Evolutionary conservation across 306 rosid genomes (phyloP), one percentile per base, ranked within the genome.

Genomic region (Acacia confusa): DNA sequence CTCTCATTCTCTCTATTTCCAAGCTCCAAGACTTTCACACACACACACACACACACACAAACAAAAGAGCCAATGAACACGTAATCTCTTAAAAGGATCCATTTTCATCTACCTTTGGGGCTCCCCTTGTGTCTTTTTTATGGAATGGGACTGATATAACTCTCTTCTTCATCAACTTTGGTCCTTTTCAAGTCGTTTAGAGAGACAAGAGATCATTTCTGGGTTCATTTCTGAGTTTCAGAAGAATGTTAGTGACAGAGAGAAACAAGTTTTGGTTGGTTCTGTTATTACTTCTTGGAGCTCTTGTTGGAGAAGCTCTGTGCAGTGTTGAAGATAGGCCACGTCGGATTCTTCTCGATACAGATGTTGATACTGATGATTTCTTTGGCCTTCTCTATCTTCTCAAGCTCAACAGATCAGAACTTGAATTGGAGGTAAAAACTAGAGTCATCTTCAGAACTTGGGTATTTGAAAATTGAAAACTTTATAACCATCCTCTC

Each of bases 281-380:
- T 6, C 17, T 83, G 20, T 20, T 86, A n/a, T 75, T 91, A 61
- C 14, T 80, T 65, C 24, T 84, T 20, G 92, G 71, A 83, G 60
- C 74, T 30, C 17, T 32, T 17, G 5, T 86, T 75, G 88, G 88
- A 79, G 84, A 27, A 75, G 47, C 17, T 84, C 72, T 82, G 43
- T 77, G 43, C 52, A 50, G 70, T 4, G 90, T 75, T 24, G 88
- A 86, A 58, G 88, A 77, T 27, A 78, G 81, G 52, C 90, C 96
- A 50, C 92, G 82, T 41, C 87, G 98, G 84, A 89, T 95, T 95
- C 96, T 95, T 28, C 75, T 93, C 84, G 98, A 95, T 72, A 89
- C 99, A 0, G 99, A 95, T 72, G 92, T 92, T 19, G 97, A 95
- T 57, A 88, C 97, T 16, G 99, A 93, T 82, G 99, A 95, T 89